Percentiles rank a stretch among this genome's conserved stretches.
These are phyloP conservation scores for Starmerella apicola DNA, from an alignment of 805 yeast genomes.

Conservation along the genomic window DNA sequence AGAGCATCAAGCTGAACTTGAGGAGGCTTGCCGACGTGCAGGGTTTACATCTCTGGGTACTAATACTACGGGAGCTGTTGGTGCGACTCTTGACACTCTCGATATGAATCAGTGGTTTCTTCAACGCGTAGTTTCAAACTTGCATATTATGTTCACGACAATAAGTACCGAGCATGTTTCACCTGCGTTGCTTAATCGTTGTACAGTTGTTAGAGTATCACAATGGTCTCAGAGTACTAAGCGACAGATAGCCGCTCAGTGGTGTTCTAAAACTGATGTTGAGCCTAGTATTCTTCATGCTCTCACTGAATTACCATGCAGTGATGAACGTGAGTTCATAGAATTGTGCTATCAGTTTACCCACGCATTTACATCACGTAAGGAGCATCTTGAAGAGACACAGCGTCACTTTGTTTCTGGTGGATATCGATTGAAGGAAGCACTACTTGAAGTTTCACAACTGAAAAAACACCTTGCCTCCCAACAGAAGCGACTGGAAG, in stretches of 20 bases:
- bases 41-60: slow-evolving; percentile 23
- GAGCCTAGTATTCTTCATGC: slow-evolving; percentile 27
- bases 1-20: slow-evolving; percentile 10
- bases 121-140: slow-evolving; percentile 48
- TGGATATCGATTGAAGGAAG: slow-evolving; percentile 59
- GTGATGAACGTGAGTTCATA: slow-evolving; percentile 4
- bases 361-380: slow-evolving; percentile 33
- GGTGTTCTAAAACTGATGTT: slow-evolving; percentile 14
- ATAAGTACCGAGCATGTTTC: slow-evolving; percentile 43
- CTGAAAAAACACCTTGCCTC: slow-evolving; percentile 42
- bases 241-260: slow-evolving; percentile 9
- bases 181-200: slow-evolving; percentile 80
- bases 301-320: neutral
- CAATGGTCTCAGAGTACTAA: slow-evolving; percentile 44
- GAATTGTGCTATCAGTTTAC: slow-evolving; percentile 19
- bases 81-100: too few relatives aligned
- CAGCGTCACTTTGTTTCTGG: slow-evolving; percentile 68
- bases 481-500: slow-evolving; percentile 38
- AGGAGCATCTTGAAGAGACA: slow-evolving; percentile 41
- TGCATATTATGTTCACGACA: slow-evolving; percentile 75
- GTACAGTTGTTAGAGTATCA: slow-evolving; percentile 84
- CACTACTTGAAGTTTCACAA: slow-evolving; percentile 57
- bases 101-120: slow-evolving; percentile 70
- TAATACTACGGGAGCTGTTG: too few relatives aligned
- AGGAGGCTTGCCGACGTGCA: slow-evolving; percentile 7